Evolutionary conservation across 2,329 filamentous ascomycete species (phyloP).

Genomic region (Cladosporium phlei): DNA sequence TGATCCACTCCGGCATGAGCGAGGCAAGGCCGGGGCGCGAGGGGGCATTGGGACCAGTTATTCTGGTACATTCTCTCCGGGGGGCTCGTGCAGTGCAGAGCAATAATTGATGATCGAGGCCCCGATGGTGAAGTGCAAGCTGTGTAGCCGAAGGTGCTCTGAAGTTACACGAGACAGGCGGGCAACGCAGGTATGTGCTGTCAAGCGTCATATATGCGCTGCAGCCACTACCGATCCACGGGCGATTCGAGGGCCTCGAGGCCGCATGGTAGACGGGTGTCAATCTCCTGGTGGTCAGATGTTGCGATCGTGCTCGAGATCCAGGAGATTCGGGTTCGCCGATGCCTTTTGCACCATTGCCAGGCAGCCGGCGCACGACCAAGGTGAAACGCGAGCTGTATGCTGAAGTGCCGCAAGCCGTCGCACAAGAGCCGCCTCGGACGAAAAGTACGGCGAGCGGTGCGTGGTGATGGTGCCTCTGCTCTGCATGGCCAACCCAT

Average conservation of each 20-base stretch:
- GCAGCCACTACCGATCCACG: constrained; percentile 21
- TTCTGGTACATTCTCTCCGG: constrained; percentile 5
- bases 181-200: constrained; percentile 25
- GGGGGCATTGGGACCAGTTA: constrained; percentile 6
- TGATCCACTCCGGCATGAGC: background rate
- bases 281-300: constrained; percentile 10
- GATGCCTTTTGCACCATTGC: constrained; percentile 14
- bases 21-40: constrained; percentile 5
- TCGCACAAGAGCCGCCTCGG: constrained; percentile 21
- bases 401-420: constrained; percentile 14
- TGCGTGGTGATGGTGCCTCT: too few relatives aligned
- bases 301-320: constrained; percentile 10
- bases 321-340: constrained; percentile 11
- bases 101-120: constrained; percentile 13
- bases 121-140: constrained; percentile 13
- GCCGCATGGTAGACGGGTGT: constrained; percentile 14
- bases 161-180: constrained; percentile 14
- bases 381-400: constrained; percentile 12
- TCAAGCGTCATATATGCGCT: constrained; percentile 20
- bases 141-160: constrained; percentile 23
- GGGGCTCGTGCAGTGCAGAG: constrained; percentile 24
- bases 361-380: constrained; percentile 12
- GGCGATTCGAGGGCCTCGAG: constrained; percentile 4
- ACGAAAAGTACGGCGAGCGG: too few relatives aligned
- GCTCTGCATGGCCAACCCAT: constrained; percentile 13